Base-by-base conservation (phyloP, 495 filamentous ascomycete genomes). In the Trichoderma orchidacearum region DNA sequence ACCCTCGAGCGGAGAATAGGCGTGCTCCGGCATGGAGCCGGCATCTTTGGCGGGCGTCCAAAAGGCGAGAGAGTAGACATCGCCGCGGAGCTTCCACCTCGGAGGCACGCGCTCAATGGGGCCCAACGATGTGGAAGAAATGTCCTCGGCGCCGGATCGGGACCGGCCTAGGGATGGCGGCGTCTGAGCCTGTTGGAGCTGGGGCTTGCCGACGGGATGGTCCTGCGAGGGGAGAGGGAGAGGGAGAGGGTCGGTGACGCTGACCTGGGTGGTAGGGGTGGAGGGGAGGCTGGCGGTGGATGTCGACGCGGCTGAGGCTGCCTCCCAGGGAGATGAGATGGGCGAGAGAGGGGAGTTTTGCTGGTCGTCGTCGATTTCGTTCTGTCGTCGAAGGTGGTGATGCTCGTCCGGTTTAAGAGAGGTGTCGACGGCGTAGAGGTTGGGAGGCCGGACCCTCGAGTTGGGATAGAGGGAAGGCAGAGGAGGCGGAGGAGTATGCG, bases 1-100 rank as follows among this genome's bases (percentile, higher is more conserved):
- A 15, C 59, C 63, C 61, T 76, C 73, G 12, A 75, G 65, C n/a
- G 73, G 66, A n/a, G 69, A 68, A 57, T 69, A 75, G 9, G 67
- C 60, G 36, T 66, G 63, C 15, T 61, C 50, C 4, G 63, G 63
- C 25, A 73, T 65, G 30, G 63, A 30, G 6, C 17, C 29, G 3
- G 64, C 61, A 1, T 60, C 60, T 0, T 55, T 41, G 21, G 59
- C 35, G 36, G 62, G 65, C n/a, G 61, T 60, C 63, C 66, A 70
- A 57, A 70, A 69, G 3, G 60, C 32, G 28, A 74, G 62, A n/a
- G 68, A 60, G 63, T 71, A 74, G n/a, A 64, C 59, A 6, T 64
- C 67, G 21, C 62, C 64, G 60, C 70, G 72, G 45, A 67, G 62
- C 11, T 65, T 66, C 74, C 74, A 77, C 17, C 71, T 68, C 1